Conservation (phyloP, 1,284 basidiomycete genomes). For the Marasmius fiardii region DNA sequence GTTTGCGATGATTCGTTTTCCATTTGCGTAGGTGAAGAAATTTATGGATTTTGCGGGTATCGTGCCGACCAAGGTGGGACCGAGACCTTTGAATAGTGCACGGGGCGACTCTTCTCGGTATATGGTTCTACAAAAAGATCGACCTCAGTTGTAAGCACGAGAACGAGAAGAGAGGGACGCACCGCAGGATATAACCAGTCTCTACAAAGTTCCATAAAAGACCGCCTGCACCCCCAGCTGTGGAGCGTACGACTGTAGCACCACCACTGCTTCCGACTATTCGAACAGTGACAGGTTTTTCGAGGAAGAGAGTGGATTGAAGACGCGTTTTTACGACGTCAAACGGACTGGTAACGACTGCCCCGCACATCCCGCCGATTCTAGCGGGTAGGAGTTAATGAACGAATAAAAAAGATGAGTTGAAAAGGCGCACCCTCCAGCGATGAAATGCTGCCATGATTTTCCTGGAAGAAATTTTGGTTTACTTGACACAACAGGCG, state of each 20-base stretch:
- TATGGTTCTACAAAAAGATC: constrained; percentile 61
- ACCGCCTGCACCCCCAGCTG: constrained; percentile 40
- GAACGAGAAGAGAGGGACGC: constrained; percentile 21
- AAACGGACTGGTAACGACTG: constrained; percentile 94
- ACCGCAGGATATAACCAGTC: constrained; percentile 89
- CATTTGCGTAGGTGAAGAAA: constrained; percentile 99
- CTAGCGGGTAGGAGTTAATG: constrained; percentile 43
- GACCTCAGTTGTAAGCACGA: neutral
- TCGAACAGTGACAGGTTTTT: constrained; percentile 47
- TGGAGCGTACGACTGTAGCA: constrained; percentile 38
- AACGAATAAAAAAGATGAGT: constrained; percentile 3
- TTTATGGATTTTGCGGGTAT: constrained; percentile 96
- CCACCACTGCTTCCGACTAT: constrained; percentile 40
- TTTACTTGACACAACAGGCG: neutral
- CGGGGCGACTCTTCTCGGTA: constrained; percentile 85
- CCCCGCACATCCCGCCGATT: constrained; percentile 97
- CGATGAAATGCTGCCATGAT: constrained; percentile 83
- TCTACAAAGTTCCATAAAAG: constrained; percentile 93
- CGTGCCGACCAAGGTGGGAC: constrained; percentile 92
- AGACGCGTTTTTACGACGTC: constrained; percentile 98
- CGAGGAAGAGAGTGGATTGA: constrained; percentile 86
- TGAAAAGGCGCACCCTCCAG: constrained; percentile 71
- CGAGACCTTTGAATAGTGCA: constrained; percentile 93
- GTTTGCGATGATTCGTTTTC: constrained; percentile 87
- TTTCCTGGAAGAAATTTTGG: constrained; percentile 47